Evolutionary conservation across 768 basidiomycete species (phyloP).

Genomic region (Boletus vinaceobasis): DNA sequence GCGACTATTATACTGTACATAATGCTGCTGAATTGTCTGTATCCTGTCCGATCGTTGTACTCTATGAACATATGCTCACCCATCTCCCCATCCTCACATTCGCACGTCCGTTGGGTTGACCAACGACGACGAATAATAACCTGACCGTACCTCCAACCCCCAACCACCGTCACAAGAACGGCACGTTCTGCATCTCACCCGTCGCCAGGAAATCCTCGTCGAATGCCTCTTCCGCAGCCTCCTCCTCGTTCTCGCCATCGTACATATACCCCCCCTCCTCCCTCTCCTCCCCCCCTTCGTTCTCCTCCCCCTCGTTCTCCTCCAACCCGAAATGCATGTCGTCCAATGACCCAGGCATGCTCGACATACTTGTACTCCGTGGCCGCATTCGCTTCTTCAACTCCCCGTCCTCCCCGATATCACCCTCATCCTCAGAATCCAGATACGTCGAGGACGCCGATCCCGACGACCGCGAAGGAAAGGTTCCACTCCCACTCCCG

Average conservation of each 20-base stretch:
- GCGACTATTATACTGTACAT: background rate
- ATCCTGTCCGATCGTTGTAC: constrained; percentile 1
- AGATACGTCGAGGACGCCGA: constrained; percentile 48
- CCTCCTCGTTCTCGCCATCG: constrained; percentile 49
- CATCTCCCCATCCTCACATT: background rate
- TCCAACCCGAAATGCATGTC: constrained; percentile 56
- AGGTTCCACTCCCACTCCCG: constrained; percentile 43
- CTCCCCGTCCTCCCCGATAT: constrained; percentile 35
- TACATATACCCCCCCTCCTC: constrained; percentile 33
- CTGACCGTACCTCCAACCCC: background rate
- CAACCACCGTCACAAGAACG: constrained; percentile 45
- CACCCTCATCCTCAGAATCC: constrained; percentile 49
- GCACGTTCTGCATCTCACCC: constrained; percentile 81
- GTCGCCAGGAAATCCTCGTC: constrained; percentile 78
- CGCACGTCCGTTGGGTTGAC: background rate
- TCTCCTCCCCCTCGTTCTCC: constrained; percentile 45
- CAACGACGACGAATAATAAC: background rate
- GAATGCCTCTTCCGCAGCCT: constrained; percentile 68
- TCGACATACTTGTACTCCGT: constrained; percentile 66
- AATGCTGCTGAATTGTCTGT: background rate
- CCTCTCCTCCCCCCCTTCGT: constrained; percentile 30
- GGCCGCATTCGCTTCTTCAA: constrained; percentile 38
- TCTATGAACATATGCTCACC: background rate
- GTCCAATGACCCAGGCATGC: constrained; percentile 84
- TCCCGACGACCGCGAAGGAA: constrained; percentile 51